Percentiles rank a stretch among this genome's conserved stretches.
Conservation (phyloP, 1,284 basidiomycete species). For the Dichomitus squalens region DNA sequence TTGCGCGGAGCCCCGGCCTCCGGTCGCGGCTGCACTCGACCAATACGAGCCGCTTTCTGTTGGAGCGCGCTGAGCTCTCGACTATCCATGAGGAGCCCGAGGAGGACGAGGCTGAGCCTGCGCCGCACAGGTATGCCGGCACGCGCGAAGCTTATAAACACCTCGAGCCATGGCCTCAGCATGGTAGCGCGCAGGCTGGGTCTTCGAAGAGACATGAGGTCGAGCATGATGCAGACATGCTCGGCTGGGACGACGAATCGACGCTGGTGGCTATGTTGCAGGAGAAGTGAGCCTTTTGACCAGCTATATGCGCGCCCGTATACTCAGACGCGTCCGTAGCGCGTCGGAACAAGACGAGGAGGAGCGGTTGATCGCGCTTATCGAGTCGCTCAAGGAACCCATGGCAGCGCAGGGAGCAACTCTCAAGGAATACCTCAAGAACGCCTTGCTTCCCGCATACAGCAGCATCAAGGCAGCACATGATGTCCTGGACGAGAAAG, state of each 20-base stretch:
- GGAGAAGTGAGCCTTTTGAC: constrained; percentile 38
- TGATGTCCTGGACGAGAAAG: constrained; percentile 43
- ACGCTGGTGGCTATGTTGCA: constrained; percentile 57
- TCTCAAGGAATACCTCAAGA: constrained; percentile 51
- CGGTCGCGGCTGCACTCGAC: constrained; percentile 22
- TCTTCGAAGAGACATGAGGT: constrained; percentile 17
- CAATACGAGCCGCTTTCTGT: constrained; percentile 26
- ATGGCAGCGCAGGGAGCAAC: constrained; percentile 46
- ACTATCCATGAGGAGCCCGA: constrained; percentile 26
- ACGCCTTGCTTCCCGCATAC: constrained; percentile 53
- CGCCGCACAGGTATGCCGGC: background rate
- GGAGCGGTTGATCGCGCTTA: constrained; percentile 44
- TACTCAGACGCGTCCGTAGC: constrained; percentile 14
- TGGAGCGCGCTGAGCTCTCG: constrained; percentile 17
- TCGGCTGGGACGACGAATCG: constrained; percentile 58
- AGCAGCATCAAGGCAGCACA: constrained; percentile 50
- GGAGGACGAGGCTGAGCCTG: constrained; percentile 16
- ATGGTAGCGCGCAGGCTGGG: constrained; percentile 16
- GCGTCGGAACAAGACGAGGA: constrained; percentile 29
- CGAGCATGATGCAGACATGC: constrained; percentile 34
- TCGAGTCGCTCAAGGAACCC: constrained; percentile 48
- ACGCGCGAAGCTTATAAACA: constrained; percentile 19
- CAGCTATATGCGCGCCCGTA: background rate
- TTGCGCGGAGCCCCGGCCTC: constrained; percentile 16
- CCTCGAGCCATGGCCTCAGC: constrained; percentile 16